A percentile compares a stretch with the other conserved stretches of the same genome.
These are phyloP conservation scores for Lipomyces yarrowii DNA, from an alignment of 1,139 yeast genomes.

Conservation along the genomic window DNA sequence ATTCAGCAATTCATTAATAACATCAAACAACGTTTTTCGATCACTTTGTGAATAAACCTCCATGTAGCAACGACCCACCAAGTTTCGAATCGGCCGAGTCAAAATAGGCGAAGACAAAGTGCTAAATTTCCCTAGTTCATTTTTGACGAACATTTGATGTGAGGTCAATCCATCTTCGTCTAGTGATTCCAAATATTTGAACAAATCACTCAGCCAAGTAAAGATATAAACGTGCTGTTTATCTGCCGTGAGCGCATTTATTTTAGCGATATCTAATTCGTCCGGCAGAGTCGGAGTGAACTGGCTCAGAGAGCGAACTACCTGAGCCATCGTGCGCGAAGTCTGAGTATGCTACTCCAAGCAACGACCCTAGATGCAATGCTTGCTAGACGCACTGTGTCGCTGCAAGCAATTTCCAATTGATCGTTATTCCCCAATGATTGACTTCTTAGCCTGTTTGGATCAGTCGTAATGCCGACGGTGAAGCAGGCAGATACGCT, in stretches of 20 bases:
- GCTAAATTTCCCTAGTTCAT: conserved; percentile 48
- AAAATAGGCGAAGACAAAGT: conserved; percentile 42
- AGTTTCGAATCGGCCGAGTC: conserved; percentile 28
- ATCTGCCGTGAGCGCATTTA: conserved; percentile 25
- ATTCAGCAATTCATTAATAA: conserved; percentile 38
- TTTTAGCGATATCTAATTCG: conserved; percentile 21
- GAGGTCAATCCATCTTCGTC: conserved; percentile 31
- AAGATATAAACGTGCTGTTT: conserved; percentile 31
- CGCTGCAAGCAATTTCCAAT: not conserved
- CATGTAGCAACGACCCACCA: conserved; percentile 32
- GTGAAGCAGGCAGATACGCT: not conserved
- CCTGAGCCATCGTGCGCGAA: not conserved
- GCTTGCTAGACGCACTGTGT: not conserved
- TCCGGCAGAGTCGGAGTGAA: conserved; percentile 18
- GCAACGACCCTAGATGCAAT: not conserved
- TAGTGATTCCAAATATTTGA: conserved; percentile 23
- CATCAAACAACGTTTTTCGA: conserved; percentile 39
- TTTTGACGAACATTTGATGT: conserved; percentile 43
- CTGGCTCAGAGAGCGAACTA: not conserved
- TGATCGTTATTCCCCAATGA: not conserved
- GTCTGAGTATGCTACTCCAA: not conserved
- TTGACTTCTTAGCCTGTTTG: not conserved
- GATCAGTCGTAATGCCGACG: not conserved
- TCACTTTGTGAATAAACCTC: conserved; percentile 29
- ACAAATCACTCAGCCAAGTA: conserved; percentile 30